Evolutionary conservation across 2,329 filamentous ascomycete genomes (phyloP).

Genomic region (Hymenoscyphus infarciens): DNA sequence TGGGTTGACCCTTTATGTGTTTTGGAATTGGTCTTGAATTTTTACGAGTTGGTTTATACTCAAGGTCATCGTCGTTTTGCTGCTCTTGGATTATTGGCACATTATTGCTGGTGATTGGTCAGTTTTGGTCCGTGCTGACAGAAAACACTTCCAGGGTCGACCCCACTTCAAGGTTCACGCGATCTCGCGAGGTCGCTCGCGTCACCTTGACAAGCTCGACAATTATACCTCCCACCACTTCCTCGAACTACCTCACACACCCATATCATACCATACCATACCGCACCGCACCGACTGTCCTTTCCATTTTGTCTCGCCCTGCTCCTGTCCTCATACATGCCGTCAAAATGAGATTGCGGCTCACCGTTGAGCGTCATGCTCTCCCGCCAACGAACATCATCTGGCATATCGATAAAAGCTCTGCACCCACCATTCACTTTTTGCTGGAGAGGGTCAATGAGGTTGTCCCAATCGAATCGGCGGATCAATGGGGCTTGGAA

Average conservation of each 20-base stretch:
- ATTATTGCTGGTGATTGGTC: no score
- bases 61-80: no score
- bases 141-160: no score
- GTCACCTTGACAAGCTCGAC: no score
- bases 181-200: no score
- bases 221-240: not conserved
- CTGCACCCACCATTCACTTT: constrained; percentile 63
- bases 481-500: constrained; percentile 70
- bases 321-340: not conserved
- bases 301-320: not conserved
- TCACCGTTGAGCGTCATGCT: constrained; percentile 68
- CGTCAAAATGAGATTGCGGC: constrained; percentile 62
- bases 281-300: not conserved
- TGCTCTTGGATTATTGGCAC: no score
- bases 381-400: constrained; percentile 70
- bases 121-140: no score
- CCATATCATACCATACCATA: not conserved
- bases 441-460: constrained; percentile 77
- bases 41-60: no score
- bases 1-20: no score
- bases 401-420: constrained; percentile 59
- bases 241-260: not conserved
- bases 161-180: no score
- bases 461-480: constrained; percentile 74
- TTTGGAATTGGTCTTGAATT: no score